Evolutionary conservation across 176 grass and related monocot species (phyloP).

Genomic region (Lolium multiflorum): DNA sequence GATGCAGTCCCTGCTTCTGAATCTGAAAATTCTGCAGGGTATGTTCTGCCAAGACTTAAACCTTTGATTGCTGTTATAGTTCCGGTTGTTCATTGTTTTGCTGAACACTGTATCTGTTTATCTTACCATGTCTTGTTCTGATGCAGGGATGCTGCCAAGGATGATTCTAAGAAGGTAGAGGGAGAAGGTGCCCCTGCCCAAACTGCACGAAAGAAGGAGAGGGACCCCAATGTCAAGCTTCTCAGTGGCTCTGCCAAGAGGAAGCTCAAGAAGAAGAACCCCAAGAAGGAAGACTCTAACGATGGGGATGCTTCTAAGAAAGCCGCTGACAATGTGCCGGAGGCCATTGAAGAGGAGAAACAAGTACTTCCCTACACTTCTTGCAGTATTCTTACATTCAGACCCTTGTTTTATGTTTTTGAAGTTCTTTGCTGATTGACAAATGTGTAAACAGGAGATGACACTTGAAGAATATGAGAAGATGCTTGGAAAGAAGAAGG

Average conservation of each 20-base stretch:
- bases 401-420: not conserved
- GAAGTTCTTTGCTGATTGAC: not conserved
- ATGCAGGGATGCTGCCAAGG: constrained; percentile 26
- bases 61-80: not conserved
- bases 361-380: not conserved
- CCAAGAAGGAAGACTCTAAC: constrained; percentile 9
- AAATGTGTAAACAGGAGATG: constrained; percentile 40
- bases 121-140: not conserved
- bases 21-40: constrained; percentile 23
- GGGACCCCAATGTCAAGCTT: not conserved
- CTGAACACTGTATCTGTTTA: too few relatives aligned
- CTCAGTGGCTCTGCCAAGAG: constrained; percentile 42
- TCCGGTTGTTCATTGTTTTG: too few relatives aligned
- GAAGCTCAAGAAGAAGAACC: constrained; percentile 38
- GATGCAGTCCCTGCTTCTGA: not conserved
- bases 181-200: not conserved
- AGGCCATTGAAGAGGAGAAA: constrained; percentile 2
- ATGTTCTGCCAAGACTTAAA: not conserved
- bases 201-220: not conserved
- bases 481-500: constrained; percentile 43
- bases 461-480: constrained; percentile 68
- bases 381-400: not conserved
- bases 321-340: not conserved
- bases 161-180: not conserved
- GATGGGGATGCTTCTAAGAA: not conserved